Evolutionary conservation across 2,329 filamentous ascomycete genomes (phyloP), one percentile per base, ranked within the genome.

Genomic region (Fusarium vanettenii): DNA sequence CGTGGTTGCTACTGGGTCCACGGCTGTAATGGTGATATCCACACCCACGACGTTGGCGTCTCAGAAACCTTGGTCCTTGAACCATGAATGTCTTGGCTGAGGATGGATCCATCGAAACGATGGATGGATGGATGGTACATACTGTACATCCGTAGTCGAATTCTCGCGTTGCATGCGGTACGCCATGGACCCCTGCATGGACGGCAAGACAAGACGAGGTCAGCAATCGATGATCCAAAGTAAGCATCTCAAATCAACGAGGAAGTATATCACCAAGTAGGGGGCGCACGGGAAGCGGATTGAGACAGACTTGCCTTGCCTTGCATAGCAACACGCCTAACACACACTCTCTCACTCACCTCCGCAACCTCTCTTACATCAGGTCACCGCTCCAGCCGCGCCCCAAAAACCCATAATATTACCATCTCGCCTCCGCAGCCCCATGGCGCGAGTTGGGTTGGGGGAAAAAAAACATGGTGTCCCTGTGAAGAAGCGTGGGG

Each of bases 401-500:
- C 57, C 27, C 27, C 35, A 56, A 22, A 27, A 50, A 29, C 57
- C 43, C 56, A 45, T 52, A 52, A 41, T 50, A 31, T 69, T 45
- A 65, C 50, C 22, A 45, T 64, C 45, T 63, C 56, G 60, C 48
- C 69, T 72, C 74, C 70, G 57, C 62, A 77, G 60, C 55, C 48
- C 20, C 29, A 43, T 52, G 37, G 22, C 22, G 31, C 27, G 60
- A 64, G 45, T 66, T 22, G 60, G 62, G 43, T 66, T 67, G 72
- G 72, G 68, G 68, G 74, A 45, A 50, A 50, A 62, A 22, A 52
- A 52, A 52, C 66, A 75, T 63, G 60, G 72, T 50, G 64, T n/a
- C 25, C 48, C 61, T 55, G 33, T 18, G 59, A 60, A 60, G 10
- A 48, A 48, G 62, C 69, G 70, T 78, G 77, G 76, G 71, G 77